Conservation (phyloP, 2,329 filamentous ascomycete species). For the Beauveria scarabaeidicola region DNA sequence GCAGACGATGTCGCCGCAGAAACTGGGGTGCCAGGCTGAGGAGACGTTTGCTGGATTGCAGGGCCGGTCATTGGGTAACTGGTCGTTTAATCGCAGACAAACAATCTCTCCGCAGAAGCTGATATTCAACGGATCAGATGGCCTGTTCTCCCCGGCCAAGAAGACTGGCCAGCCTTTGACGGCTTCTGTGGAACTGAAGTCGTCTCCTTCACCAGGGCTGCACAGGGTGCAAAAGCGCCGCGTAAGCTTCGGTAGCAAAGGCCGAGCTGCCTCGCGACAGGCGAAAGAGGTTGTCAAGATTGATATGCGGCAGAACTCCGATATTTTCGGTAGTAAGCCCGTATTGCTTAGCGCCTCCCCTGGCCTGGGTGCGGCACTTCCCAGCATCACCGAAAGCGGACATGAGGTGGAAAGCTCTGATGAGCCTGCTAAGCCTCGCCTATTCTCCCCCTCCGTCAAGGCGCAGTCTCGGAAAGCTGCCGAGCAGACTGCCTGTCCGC, state of each 20-base stretch:
- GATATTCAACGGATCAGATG: background rate
- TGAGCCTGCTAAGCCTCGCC: background rate
- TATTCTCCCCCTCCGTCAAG: background rate
- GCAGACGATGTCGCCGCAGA: constrained; percentile 22
- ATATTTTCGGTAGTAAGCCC: constrained; percentile 25
- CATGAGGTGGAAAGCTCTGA: background rate
- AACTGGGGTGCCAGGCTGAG: constrained; percentile 1
- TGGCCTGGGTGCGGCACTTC: background rate
- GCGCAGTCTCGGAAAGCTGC: background rate
- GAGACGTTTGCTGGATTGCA: background rate
- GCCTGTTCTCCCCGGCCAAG: constrained; percentile 4
- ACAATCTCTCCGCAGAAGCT: constrained; percentile 21
- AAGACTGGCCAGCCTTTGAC: background rate
- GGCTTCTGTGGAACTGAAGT: background rate
- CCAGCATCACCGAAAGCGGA: constrained; percentile 5
- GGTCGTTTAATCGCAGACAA: constrained; percentile 15
- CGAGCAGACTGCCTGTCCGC: background rate
- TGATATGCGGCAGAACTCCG: constrained; percentile 26
- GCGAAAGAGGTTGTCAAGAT: constrained; percentile 23
- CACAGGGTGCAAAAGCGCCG: background rate
- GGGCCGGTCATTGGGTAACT: constrained; percentile 3
- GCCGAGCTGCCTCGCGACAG: constrained; percentile 3
- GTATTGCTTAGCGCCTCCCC: constrained; percentile 7
- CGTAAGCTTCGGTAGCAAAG: background rate
- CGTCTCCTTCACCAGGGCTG: background rate